Evolutionary conservation across 208 protist genomes (phyloP).

Genomic region (Trypanosoma rangeli): DNA sequence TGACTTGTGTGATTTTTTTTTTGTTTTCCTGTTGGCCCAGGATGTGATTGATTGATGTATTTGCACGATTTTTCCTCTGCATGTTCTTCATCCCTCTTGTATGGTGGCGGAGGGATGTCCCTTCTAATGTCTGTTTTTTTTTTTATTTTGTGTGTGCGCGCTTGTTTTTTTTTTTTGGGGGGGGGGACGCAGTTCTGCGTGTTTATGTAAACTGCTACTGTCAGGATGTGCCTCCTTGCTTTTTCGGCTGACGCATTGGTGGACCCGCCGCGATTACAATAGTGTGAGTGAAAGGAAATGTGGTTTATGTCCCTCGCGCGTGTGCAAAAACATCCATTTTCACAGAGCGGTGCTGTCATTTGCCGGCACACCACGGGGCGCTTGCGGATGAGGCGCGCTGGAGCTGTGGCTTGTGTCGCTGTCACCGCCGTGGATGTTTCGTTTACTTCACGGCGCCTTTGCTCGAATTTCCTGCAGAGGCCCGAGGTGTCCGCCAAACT

Average conservation of each 20-base stretch:
- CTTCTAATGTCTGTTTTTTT: too few species aligned
- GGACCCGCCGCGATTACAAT: background rate
- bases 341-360: background rate
- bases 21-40: background rate
- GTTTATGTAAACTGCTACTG: too few species aligned
- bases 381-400: background rate
- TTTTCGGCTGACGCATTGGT: background rate
- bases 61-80: background rate
- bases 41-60: background rate
- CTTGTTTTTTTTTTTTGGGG: too few species aligned
- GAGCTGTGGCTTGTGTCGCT: background rate
- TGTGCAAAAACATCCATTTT: background rate
- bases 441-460: background rate
- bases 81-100: too few species aligned
- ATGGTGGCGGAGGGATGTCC: too few species aligned
- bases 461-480: slow-evolving; percentile 8
- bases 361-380: background rate
- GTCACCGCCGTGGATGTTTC: background rate
- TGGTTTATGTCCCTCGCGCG: background rate
- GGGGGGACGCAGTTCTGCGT: too few species aligned
- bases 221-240: slow-evolving; percentile 2
- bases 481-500: slow-evolving; percentile 28
- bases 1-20: background rate
- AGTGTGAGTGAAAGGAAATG: background rate
- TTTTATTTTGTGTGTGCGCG: too few species aligned